Base-by-base conservation (phyloP, 2,329 filamentous ascomycete species). In the Talaromyces sp. region DNA sequence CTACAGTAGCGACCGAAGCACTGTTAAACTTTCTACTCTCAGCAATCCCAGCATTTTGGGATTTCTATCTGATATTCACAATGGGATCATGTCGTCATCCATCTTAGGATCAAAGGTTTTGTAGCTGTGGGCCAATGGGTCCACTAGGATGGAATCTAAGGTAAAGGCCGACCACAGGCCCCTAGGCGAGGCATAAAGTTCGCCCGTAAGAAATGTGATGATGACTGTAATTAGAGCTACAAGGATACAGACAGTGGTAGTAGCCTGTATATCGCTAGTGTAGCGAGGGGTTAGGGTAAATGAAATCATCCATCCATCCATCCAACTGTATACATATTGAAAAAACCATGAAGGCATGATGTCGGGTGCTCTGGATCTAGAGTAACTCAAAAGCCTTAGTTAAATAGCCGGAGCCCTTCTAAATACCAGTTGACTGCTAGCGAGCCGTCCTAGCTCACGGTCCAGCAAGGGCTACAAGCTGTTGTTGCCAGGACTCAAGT, bases 211-310 rank as follows among this genome's bases (percentile, higher is more conserved):
- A 54, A 55, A 55, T 55, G 40, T 45, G 53, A 37, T n/a, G 53
- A 46, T 35, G 53, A 45, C 51, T 53, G 39, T 35, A 45, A 54
- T 41, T 54, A 54, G 53, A 56, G 28, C 31, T 39, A 56, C 41
- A 56, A 56, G 53, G 40, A 56, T 56, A 56, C 40, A 2, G 2
- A 56, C 46, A 56, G 53, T 56, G 53, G 28, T 56, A 56, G 53
- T 56, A 56, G 22, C 39, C 53, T 56, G 28, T n/a, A 56, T 55
- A 35, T 45, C 40, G 53, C 53, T 46, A 52, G 48, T 36, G 28
- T 52, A 52, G 28, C 48, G 28, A 52, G 48, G 5, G 48, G 48
- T 36, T 25, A 52, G 48, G 48, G 48, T 52, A 52, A 52, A 52
- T 52, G 48, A 52, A 37, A 52, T 2, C 15, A 52, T 52, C 33